These are phyloP conservation scores for Cyphellophora europaea DNA, from an alignment of 2,329 filamentous ascomycete species.

Conservation along the genomic window DNA sequence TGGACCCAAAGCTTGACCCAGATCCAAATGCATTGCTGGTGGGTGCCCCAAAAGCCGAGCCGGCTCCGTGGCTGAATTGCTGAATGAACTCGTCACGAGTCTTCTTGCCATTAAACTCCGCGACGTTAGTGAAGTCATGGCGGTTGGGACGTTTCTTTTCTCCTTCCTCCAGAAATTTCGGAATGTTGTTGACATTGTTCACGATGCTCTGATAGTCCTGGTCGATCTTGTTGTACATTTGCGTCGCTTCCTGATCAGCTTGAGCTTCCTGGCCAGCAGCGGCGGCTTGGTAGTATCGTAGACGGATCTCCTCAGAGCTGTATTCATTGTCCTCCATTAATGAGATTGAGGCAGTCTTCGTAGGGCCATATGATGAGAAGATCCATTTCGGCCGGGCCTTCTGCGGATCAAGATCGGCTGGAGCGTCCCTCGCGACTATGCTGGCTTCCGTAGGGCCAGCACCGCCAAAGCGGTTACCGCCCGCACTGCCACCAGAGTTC, in stretches of 20 bases:
- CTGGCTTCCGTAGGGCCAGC: constrained; percentile 28
- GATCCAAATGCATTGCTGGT: constrained; percentile 4
- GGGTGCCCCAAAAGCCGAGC: not conserved
- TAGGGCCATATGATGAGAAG: constrained; percentile 76
- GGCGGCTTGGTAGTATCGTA: constrained; percentile 58
- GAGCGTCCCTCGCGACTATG: constrained; percentile 51
- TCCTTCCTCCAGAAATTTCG: constrained; percentile 57
- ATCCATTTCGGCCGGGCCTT: constrained; percentile 73
- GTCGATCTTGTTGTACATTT: constrained; percentile 54
- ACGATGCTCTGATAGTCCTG: constrained; percentile 65
- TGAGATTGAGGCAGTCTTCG: constrained; percentile 66
- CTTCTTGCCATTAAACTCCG: constrained; percentile 12
- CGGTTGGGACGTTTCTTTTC: constrained; percentile 67
- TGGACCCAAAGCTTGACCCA: constrained; percentile 5
- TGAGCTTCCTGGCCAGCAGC: constrained; percentile 44
- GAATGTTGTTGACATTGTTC: constrained; percentile 60
- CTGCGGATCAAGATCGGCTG: constrained; percentile 50
- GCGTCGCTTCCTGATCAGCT: constrained; percentile 42
- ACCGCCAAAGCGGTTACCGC: constrained; percentile 8
- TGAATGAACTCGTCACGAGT: constrained; percentile 21
- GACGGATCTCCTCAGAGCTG: constrained; percentile 77
- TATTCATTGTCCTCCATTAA: constrained; percentile 82
- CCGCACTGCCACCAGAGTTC: constrained; percentile 4
- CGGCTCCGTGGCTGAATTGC: constrained; percentile 22
- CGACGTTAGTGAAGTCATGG: constrained; percentile 48